A percentile compares a stretch with the other conserved stretches of the same genome.
These are phyloP conservation scores for Krasilnikovozyma curviuscula DNA, from an alignment of 768 basidiomycete genomes.

Conservation along the genomic window DNA sequence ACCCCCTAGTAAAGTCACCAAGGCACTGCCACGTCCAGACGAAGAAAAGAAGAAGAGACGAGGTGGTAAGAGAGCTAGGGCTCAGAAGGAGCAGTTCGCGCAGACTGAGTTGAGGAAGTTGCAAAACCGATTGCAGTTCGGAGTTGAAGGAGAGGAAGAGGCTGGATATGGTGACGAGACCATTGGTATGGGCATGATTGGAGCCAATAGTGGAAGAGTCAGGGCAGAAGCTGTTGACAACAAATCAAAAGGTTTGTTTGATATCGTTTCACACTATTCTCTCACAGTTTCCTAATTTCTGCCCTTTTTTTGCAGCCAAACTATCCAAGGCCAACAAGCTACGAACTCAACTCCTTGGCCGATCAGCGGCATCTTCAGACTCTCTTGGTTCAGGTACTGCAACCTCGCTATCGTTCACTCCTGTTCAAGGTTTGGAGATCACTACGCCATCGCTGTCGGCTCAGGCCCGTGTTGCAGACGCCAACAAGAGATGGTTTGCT, in stretches of 20 bases:
- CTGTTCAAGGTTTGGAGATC: slow-evolving; percentile 93
- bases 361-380: slow-evolving; percentile 41
- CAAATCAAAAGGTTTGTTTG: not conserved
- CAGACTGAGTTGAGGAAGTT: slow-evolving; percentile 91
- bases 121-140: slow-evolving; percentile 92
- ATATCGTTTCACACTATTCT: not conserved
- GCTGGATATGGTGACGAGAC: slow-evolving; percentile 92
- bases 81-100: slow-evolving; percentile 95
- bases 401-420: slow-evolving; percentile 82
- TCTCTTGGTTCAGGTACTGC: slow-evolving; percentile 58
- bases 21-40: slow-evolving; percentile 81
- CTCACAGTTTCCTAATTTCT: not conserved
- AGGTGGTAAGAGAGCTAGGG: slow-evolving; percentile 86
- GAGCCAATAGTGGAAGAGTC: slow-evolving; percentile 55
- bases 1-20: slow-evolving; percentile 77
- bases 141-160: slow-evolving; percentile 73
- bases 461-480: slow-evolving; percentile 67
- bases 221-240: not conserved
- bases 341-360: slow-evolving; percentile 62
- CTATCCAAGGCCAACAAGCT: slow-evolving; percentile 86
- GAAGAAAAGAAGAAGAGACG: slow-evolving; percentile 82
- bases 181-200: slow-evolving; percentile 96
- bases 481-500: slow-evolving; percentile 93
- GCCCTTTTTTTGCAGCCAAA: slow-evolving; percentile 43
- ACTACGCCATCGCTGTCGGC: slow-evolving; percentile 59